A percentile compares a stretch with the other conserved stretches of the same genome.
These are phyloP conservation scores for Globisporangium lucens DNA, from an alignment of 352 stramenopile species.

Conservation along the genomic window DNA sequence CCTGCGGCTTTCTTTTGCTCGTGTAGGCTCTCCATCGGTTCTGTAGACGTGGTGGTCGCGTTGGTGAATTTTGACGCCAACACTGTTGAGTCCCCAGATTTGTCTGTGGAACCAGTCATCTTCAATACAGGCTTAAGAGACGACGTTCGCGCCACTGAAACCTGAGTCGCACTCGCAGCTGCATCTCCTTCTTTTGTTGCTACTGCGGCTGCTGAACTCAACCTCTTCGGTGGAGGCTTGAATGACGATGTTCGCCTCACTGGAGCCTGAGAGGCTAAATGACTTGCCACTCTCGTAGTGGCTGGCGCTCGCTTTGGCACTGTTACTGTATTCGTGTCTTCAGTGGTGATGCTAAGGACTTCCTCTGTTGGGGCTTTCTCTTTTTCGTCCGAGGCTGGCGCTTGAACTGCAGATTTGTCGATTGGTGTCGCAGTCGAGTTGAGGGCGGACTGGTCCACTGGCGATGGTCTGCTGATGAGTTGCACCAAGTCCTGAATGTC, in stretches of 20 bases:
- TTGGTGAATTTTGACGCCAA: neutral
- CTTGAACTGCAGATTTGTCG: neutral
- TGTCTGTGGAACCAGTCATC: neutral
- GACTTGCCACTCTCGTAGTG: constrained; percentile 2
- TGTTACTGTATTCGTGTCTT: neutral
- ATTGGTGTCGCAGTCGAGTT: neutral
- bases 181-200: neutral
- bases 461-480: constrained; percentile 20
- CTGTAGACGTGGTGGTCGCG: neutral
- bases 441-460: neutral
- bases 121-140: constrained; percentile 6
- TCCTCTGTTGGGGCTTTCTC: neutral
- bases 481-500: constrained; percentile 36
- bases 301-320: neutral
- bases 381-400: neutral
- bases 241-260: constrained; percentile 19
- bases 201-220: neutral
- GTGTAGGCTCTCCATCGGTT: neutral
- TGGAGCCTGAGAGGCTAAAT: constrained; percentile 3
- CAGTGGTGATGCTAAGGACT: neutral
- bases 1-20: neutral
- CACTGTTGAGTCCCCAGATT: neutral
- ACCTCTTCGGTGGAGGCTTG: neutral
- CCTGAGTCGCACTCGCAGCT: neutral
- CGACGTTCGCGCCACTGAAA: constrained; percentile 3